phyloP scores from a whole-genome alignment of 2,329 filamentous ascomycete species.

The Fusarium luffae region DNA sequence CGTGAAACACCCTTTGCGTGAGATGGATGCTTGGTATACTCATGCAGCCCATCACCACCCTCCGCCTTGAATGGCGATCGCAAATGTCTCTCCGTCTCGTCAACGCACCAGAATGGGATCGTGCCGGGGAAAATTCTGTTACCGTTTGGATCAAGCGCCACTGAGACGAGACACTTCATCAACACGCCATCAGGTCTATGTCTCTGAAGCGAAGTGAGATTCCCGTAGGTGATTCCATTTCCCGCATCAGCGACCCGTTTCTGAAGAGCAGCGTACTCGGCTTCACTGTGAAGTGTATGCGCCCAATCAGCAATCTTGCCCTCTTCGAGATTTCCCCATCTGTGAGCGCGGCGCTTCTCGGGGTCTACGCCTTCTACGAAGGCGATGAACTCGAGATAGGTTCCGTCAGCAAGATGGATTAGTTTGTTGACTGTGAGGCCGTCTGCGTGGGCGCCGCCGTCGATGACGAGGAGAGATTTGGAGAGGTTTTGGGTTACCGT shows the following conservation, averaged over 20 bases:
- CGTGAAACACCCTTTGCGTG: constrained; percentile 62
- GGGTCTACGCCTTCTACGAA: constrained; percentile 62
- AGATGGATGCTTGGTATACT: constrained; percentile 58
- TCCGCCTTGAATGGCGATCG: constrained; percentile 61
- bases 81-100: constrained; percentile 66
- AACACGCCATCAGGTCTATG: constrained; percentile 64
- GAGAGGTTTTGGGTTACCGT: constrained; percentile 62
- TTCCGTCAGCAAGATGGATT: constrained; percentile 70
- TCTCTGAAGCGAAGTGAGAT: constrained; percentile 64
- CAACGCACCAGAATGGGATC: constrained; percentile 74
- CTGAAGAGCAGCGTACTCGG: constrained; percentile 54
- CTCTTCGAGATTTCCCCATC: constrained; percentile 65
- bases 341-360: constrained; percentile 59
- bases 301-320: constrained; percentile 70
- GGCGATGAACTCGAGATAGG: constrained; percentile 74
- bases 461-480: constrained; percentile 65
- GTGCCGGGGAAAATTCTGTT: constrained; percentile 56
- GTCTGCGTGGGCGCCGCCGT: constrained; percentile 71
- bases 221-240: constrained; percentile 57
- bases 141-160: constrained; percentile 46
- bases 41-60: constrained; percentile 18
- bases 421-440: constrained; percentile 70
- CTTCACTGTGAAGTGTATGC: constrained; percentile 57
- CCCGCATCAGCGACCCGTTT: constrained; percentile 48
- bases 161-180: constrained; percentile 69